Evolutionary conservation across 148 eudicot species (phyloP).

Genomic region (Dysphania ambrosioides): DNA sequence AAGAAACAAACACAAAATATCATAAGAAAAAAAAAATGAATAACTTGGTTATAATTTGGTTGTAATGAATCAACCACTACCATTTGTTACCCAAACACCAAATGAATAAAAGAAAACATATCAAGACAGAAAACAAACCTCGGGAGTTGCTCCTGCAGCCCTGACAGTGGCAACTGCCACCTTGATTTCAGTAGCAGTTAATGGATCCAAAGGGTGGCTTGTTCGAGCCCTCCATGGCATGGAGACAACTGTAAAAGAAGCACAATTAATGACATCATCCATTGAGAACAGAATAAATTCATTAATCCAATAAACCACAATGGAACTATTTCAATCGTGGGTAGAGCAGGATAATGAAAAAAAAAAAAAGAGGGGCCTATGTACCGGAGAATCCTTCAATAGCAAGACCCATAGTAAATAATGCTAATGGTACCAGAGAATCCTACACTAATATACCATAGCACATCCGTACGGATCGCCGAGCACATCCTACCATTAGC

Average conservation of each 20-base stretch:
- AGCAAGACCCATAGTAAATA: not conserved
- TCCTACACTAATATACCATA: too few relatives aligned
- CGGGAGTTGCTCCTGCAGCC: conserved; percentile 89
- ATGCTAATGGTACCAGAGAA: not conserved
- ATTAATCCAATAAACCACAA: not conserved
- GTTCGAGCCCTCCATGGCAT: conserved; percentile 54
- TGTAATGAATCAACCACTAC: not conserved
- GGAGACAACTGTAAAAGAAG: conserved; percentile 34
- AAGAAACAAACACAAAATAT: not conserved
- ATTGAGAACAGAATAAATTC: not conserved
- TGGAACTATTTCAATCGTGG: not conserved
- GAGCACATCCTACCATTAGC: not conserved
- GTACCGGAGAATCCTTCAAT: not conserved
- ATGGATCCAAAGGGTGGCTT: conserved; percentile 79
- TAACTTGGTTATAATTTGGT: not conserved
- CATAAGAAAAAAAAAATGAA: not conserved
- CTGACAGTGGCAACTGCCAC: conserved; percentile 87
- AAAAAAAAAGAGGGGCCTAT: not conserved
- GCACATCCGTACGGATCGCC: not conserved
- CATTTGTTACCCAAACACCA: not conserved
- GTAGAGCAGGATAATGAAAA: not conserved
- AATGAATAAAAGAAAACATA: not conserved
- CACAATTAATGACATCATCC: not conserved
- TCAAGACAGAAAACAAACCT: conserved; percentile 38
- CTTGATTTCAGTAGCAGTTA: conserved; percentile 73